Base-by-base conservation (phyloP, 1,284 basidiomycete genomes). In the Austropuccinia psidii region DNA sequence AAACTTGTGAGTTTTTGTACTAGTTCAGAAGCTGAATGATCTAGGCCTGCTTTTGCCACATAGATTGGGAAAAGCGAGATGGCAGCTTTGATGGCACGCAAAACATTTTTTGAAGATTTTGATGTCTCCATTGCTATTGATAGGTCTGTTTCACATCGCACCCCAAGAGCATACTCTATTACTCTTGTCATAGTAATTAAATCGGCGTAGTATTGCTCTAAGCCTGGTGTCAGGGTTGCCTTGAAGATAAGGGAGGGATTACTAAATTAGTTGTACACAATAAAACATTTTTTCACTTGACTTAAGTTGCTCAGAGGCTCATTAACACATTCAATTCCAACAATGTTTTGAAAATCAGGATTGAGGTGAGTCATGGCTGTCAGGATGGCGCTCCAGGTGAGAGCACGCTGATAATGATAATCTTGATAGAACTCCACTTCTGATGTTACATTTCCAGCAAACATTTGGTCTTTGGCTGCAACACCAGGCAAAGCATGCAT, bases 341-440 rank as follows among this genome's bases (percentile, higher is more conserved):
- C 87, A n/a, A 88, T 88, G 35, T 82, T 85, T 27, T 78, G 81
- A 77, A 90, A 90, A 45, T 83, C 82, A 6, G 88, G 83, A 78
- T 90, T 87, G 21, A 88, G 80, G 77, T 90, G 89, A 1, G 86
- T 81, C 19, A 90, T 81, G 5, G 84, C 80, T 0, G 89, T 87
- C 87, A 90, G 89, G 31, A 90, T 87, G 17, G 86, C 86, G 0
- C 88, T 86, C 89, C 89, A 90, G 33, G 87, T 81, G 61, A 90
- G 82, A 11, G 89, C 89, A 5, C 89, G 86, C 68, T 86, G 84
- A 76, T 89, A 90, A 78, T 90, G 90, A 64, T 85, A 82, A 4
- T 83, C 81, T 69, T 89, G 88, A 77, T 90, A 90, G 81, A 90
- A 90, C 78, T 90, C 80, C 24, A 87, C 85, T 75, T 87, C 83